Evolutionary conservation across 2,329 filamentous ascomycete genomes (phyloP), one percentile per base, ranked within the genome.

Genomic region (Pseudofabraea citricarpa): DNA sequence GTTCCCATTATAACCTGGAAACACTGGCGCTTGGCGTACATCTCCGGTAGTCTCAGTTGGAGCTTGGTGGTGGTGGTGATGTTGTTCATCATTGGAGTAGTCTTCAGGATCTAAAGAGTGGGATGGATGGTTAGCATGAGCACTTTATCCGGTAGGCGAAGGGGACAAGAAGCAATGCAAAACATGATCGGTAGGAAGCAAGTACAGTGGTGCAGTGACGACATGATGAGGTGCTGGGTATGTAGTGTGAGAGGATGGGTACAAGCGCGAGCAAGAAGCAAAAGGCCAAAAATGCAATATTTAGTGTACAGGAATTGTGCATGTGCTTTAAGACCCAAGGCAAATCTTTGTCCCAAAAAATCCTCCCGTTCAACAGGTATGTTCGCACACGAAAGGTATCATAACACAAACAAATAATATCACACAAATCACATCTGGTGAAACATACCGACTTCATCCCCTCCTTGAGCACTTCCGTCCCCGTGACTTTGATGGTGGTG

Each of bases 371-470:
- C 49, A 52, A 48, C 29, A 54, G 45, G 50, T 55, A 56, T 55
- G 46, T 52, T 49, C 46, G 50, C 55, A 37, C 35, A 50, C 49
- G 49, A 56, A 53, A 56, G 50, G 56, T 58, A 60, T 57, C 54
- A 58, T 59, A 59, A 54, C 55, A 54, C 55, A 60, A 49, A 54
- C 51, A 55, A 56, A 50, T 54, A 56, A 54, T 56, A 58, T 54
- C 52, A 56, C 43, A 50, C 38, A 49, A 46, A 77, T 88, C 81
- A 93, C 83, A 93, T 88, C 75, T 90, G 87, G 77, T 64, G 59
- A 62, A 90, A 95, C 90, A 94, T 95, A 95, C 90, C 90, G 83
- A 90, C 90, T 80, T 93, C 77, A 66, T 82, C 89, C 69, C 79
- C 81, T 67, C 79, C 76, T 63, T 79, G 78, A 57, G 74, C 74